Conservation (phyloP, 257 asterid genomes). For the Catharanthus roseus region DNA sequence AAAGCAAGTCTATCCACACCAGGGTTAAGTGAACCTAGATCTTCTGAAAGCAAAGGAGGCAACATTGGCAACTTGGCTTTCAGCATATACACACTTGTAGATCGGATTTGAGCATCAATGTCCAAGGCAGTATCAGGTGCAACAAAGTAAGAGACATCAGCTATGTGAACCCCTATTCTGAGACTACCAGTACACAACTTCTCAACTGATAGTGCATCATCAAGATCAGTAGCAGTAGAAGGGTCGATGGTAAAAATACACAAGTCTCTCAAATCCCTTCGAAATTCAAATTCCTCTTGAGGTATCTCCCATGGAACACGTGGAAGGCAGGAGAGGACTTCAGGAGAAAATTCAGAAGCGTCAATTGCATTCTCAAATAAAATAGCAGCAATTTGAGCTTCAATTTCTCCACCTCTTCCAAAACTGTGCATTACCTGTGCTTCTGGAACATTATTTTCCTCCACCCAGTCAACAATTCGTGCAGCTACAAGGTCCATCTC, state of each 20-base stretch:
- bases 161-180: constrained; percentile 85
- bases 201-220: constrained; percentile 83
- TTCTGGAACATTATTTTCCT: constrained; percentile 59
- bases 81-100: constrained; percentile 30
- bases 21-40: constrained; percentile 76
- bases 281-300: constrained; percentile 39
- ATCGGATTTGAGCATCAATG: constrained; percentile 39
- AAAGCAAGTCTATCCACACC: constrained; percentile 82
- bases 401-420: constrained; percentile 75
- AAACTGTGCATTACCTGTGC: constrained; percentile 49
- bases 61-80: constrained; percentile 31
- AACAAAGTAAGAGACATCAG: constrained; percentile 83
- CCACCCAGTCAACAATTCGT: constrained; percentile 64
- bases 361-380: constrained; percentile 66
- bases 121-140: constrained; percentile 71
- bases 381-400: constrained; percentile 79
- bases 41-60: constrained; percentile 66
- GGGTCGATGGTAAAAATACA: constrained; percentile 88
- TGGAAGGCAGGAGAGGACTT: constrained; percentile 61
- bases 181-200: constrained; percentile 39
- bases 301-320: constrained; percentile 62
- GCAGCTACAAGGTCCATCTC: constrained; percentile 78
- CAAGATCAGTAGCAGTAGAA: constrained; percentile 71
- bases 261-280: constrained; percentile 59
- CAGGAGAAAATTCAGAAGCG: constrained; percentile 60